A percentile compares a stretch with the other conserved stretches of the same genome.
These are phyloP conservation scores for Gamarada debralockiae DNA, from an alignment of 495 filamentous ascomycete species.

Conservation along the genomic window DNA sequence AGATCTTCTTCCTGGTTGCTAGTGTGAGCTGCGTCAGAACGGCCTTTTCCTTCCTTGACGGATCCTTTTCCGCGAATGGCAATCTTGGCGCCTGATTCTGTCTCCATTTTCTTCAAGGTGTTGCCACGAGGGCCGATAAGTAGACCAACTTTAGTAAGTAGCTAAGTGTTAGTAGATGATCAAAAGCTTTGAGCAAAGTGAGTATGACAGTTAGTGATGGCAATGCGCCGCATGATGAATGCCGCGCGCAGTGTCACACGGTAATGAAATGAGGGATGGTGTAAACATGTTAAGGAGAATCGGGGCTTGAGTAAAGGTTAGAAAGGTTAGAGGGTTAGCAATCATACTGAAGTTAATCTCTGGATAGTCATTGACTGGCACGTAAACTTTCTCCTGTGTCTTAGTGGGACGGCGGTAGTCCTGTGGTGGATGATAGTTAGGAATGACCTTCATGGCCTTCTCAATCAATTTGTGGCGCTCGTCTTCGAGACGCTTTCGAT, in stretches of 20 bases:
- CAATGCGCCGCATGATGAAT: conserved; percentile 36
- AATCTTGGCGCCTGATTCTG: conserved; percentile 95
- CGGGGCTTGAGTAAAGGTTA: conserved; percentile 47
- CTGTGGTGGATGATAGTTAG: conserved; percentile 95
- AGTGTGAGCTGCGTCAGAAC: conserved; percentile 95
- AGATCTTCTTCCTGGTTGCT: conserved; percentile 99
- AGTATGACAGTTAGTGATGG: conserved; percentile 54
- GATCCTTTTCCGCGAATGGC: conserved; percentile 99
- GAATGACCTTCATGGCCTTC: conserved; percentile 96
- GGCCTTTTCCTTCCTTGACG: conserved; percentile 98
- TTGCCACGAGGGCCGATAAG: conserved; percentile 99
- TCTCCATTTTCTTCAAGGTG: conserved; percentile 98
- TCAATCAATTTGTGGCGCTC: conserved; percentile 97
- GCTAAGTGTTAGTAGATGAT: conserved; percentile 83
- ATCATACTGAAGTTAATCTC: conserved; percentile 99
- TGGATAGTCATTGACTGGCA: conserved; percentile 99
- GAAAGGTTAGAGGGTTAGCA: conserved; percentile 94
- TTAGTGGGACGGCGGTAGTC: conserved; percentile 98
- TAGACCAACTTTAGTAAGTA: conserved; percentile 95
- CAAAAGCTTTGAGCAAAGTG: conserved; percentile 37
- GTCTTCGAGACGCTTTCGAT: conserved; percentile 95
- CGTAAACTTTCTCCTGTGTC: conserved; percentile 99
- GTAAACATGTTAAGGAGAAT: no score
- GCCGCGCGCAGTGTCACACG: conserved; percentile 37
- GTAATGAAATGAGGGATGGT: no score